Evolutionary conservation across 2,329 filamentous ascomycete species (phyloP).

Genomic region (Stachybotrys echinatus): DNA sequence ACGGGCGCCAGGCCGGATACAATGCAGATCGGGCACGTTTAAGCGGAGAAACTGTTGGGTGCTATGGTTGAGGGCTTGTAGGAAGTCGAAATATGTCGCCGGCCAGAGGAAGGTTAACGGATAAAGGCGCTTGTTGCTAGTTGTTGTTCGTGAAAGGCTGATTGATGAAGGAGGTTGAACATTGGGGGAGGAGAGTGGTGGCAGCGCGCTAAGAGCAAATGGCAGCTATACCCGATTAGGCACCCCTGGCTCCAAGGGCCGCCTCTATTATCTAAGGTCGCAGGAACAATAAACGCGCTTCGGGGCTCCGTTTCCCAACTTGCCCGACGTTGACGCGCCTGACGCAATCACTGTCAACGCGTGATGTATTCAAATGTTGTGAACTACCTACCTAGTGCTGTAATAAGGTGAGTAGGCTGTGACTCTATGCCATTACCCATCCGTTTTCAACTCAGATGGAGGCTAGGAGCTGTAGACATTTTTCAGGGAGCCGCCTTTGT

Average conservation of each 20-base stretch:
- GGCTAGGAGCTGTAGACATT: no score
- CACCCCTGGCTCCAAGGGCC: background rate
- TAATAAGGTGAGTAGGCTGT: no score
- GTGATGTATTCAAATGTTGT: background rate
- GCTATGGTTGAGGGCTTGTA: background rate
- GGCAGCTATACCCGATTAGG: background rate
- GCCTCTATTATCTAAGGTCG: background rate
- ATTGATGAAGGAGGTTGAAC: slow-evolving; percentile 1
- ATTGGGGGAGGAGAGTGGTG: background rate
- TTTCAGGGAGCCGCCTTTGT: no score
- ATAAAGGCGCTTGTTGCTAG: background rate
- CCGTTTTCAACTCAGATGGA: no score
- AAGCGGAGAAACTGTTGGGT: background rate
- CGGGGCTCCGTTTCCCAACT: background rate
- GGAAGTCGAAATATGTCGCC: background rate
- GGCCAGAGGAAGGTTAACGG: background rate
- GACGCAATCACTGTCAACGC: background rate
- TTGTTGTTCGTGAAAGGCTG: background rate
- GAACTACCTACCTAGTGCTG: background rate
- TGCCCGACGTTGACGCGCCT: background rate
- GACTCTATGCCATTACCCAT: no score
- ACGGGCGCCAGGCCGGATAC: slow-evolving; percentile 8
- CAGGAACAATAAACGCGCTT: background rate
- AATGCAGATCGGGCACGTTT: background rate
- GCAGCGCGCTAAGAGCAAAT: background rate